These are phyloP conservation scores for Botrytis elliptica DNA, from an alignment of 2,329 filamentous ascomycete genomes.

Conservation along the genomic window DNA sequence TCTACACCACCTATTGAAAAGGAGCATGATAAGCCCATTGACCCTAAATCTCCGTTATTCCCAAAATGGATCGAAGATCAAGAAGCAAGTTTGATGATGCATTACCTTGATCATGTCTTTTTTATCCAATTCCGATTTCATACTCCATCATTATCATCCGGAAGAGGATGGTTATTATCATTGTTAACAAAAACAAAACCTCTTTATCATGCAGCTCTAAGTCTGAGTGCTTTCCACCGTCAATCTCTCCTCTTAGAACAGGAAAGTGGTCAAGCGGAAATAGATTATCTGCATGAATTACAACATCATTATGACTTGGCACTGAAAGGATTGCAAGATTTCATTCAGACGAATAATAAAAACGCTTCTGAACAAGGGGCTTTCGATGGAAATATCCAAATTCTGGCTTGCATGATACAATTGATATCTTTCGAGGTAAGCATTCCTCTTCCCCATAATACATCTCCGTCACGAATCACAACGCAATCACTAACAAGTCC, in stretches of 20 bases:
- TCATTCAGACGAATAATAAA: background rate
- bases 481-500: background rate
- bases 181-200: conserved; percentile 55
- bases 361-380: conserved; percentile 6
- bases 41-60: background rate
- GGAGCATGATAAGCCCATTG: background rate
- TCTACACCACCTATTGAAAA: background rate
- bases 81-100: conserved; percentile 46
- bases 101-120: conserved; percentile 61
- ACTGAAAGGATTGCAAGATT: conserved; percentile 12
- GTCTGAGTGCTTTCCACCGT: conserved; percentile 57
- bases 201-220: conserved; percentile 55
- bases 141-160: conserved; percentile 53
- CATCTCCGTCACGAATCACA: background rate
- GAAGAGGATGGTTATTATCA: conserved; percentile 60
- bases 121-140: conserved; percentile 64
- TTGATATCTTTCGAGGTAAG: conserved; percentile 22
- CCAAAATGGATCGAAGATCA: conserved; percentile 25
- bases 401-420: conserved; percentile 21
- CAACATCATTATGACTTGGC: conserved; percentile 18
- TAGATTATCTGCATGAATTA: conserved; percentile 21
- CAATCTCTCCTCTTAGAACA: conserved; percentile 36
- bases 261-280: conserved; percentile 13
- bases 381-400: conserved; percentile 15
- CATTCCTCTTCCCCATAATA: background rate